Conservation (phyloP, 2,329 filamentous ascomycete genomes). For the Cercospora sesami region DNA sequence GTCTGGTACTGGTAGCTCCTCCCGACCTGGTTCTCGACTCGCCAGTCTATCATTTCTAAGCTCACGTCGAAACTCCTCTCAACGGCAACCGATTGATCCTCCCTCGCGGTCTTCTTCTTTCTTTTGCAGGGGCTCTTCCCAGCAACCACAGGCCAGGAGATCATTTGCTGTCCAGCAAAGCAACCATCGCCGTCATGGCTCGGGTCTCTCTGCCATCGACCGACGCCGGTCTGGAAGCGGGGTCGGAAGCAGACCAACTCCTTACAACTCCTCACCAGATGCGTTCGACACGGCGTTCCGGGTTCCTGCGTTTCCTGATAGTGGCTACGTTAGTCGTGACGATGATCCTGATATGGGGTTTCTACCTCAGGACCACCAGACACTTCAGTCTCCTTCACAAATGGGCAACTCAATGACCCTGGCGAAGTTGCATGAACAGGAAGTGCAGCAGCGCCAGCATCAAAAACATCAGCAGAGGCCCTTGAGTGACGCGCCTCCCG, state of each 20-base stretch:
- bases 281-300: conserved; percentile 2
- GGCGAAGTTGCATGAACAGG: background rate
- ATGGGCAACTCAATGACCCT: conserved; percentile 13
- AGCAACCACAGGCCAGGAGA: conserved; percentile 7
- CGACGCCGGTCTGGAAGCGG: conserved; percentile 5
- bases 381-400: conserved; percentile 7
- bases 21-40: conserved; percentile 7
- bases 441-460: background rate
- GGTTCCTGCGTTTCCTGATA: conserved; percentile 14
- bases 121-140: conserved; percentile 12
- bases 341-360: conserved; percentile 11
- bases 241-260: conserved; percentile 4
- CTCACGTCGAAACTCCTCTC: conserved; percentile 9
- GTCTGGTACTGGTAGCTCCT: conserved; percentile 4
- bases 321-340: conserved; percentile 16
- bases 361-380: conserved; percentile 6
- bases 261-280: background rate
- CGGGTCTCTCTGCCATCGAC: conserved; percentile 7
- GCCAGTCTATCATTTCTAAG: conserved; percentile 5
- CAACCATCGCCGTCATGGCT: conserved; percentile 8
- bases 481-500: background rate
- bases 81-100: background rate
- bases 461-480: background rate
- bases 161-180: conserved; percentile 2
- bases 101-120: conserved; percentile 8